Conservation (phyloP, 2,329 filamentous ascomycete genomes). For the Capronia americana region DNA sequence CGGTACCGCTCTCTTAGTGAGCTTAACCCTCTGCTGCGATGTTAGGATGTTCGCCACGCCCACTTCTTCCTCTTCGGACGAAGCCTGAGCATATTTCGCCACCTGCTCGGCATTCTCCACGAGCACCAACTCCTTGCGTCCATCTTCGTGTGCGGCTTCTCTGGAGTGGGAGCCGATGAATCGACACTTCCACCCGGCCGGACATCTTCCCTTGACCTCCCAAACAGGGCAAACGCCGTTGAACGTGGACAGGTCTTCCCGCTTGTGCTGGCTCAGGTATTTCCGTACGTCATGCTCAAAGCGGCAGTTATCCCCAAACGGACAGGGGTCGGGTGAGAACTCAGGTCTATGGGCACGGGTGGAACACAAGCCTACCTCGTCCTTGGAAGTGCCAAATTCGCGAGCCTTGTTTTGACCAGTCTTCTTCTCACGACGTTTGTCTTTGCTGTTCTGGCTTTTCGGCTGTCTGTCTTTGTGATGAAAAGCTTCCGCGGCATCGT, state of each 20-base stretch:
- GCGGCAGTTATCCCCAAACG: constrained; percentile 79
- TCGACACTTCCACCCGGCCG: constrained; percentile 90
- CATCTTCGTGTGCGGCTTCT: constrained; percentile 78
- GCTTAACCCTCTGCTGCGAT: constrained; percentile 71
- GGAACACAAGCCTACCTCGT: constrained; percentile 78
- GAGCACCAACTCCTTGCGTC: constrained; percentile 80
- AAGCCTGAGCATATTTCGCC: constrained; percentile 27
- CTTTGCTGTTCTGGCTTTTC: constrained; percentile 46
- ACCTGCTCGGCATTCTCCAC: constrained; percentile 56
- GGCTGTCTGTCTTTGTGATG: constrained; percentile 50
- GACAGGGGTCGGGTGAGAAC: constrained; percentile 78
- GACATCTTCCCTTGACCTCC: constrained; percentile 75
- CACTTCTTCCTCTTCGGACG: constrained; percentile 51
- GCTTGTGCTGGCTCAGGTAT: constrained; percentile 82
- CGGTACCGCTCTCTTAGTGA: constrained; percentile 73
- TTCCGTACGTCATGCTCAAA: constrained; percentile 82
- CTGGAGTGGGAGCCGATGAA: constrained; percentile 86
- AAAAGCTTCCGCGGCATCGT: constrained; percentile 67
- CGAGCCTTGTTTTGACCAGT: constrained; percentile 83
- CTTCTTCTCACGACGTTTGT: constrained; percentile 66
- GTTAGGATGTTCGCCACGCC: constrained; percentile 79
- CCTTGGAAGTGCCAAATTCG: constrained; percentile 78
- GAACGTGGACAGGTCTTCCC: constrained; percentile 78
- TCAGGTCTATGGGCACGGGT: constrained; percentile 74
- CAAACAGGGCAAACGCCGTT: constrained; percentile 82